These are phyloP conservation scores for Lepidium didymum DNA, from an alignment of 345 rosid genomes.

Conservation along the genomic window DNA sequence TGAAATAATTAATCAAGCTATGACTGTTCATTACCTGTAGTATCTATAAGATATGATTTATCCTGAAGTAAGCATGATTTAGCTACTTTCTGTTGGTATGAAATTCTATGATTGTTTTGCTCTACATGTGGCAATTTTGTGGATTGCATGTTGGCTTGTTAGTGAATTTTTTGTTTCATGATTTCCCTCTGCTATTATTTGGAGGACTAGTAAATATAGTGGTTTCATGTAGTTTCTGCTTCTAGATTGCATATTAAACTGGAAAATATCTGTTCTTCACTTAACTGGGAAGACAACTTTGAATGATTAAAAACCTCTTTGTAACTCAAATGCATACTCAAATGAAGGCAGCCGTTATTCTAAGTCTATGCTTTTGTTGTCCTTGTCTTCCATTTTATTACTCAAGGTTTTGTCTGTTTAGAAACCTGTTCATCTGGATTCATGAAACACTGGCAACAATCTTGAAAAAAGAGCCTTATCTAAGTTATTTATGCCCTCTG, in stretches of 20 bases:
- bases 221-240: neutral
- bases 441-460: neutral
- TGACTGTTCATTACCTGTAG: neutral
- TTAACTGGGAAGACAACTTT: neutral
- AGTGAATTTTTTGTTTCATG: neutral
- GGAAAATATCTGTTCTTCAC: neutral
- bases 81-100: neutral
- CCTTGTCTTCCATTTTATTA: neutral
- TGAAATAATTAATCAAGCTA: neutral
- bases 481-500: constrained; percentile 14
- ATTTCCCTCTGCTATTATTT: neutral
- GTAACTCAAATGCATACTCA: constrained; percentile 6
- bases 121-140: neutral
- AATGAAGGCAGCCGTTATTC: neutral
- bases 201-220: neutral
- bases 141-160: neutral
- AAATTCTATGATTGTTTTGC: neutral
- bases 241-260: neutral
- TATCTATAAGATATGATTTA: neutral
- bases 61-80: neutral
- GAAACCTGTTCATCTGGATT: neutral
- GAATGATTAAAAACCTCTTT: neutral
- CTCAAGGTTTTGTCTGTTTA: neutral
- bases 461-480: neutral
- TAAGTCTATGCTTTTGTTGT: neutral